phyloP scores from a whole-genome alignment of 257 asterid genomes.

The Perilla frutescens region DNA sequence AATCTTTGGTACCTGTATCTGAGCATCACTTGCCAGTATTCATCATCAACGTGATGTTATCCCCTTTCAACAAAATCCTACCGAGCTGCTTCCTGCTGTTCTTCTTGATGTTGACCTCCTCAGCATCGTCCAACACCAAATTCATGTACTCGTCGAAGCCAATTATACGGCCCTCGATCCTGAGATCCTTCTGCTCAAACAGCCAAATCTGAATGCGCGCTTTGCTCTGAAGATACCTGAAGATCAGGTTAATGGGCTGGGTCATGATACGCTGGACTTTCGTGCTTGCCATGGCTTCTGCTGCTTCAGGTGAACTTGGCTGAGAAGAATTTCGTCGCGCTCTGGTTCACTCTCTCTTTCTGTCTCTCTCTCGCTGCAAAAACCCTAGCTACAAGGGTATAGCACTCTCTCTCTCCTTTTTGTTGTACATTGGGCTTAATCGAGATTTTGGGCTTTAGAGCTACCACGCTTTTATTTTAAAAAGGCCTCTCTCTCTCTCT shows the following conservation, averaged over 20 bases:
- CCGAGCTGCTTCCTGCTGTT: constrained; percentile 59
- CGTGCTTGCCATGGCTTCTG: constrained; percentile 65
- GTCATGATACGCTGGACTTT: constrained; percentile 64
- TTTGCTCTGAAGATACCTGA: constrained; percentile 74
- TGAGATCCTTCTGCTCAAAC: constrained; percentile 71
- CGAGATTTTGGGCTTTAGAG: background rate
- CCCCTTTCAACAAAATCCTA: constrained; percentile 67
- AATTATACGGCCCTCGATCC: constrained; percentile 68
- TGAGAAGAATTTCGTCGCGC: constrained; percentile 26
- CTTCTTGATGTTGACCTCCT: constrained; percentile 61
- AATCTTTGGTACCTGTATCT: constrained; percentile 31
- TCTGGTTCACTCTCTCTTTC: background rate
- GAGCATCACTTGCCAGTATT: constrained; percentile 54
- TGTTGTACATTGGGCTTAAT: background rate
- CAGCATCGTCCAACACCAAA: constrained; percentile 66
- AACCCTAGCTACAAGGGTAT: constrained; percentile 45
- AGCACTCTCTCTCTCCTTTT: constrained; percentile 9
- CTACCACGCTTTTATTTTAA: background rate
- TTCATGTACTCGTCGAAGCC: constrained; percentile 73
- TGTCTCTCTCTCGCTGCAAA: constrained; percentile 21
- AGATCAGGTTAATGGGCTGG: constrained; percentile 65
- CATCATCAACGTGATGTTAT: constrained; percentile 72
- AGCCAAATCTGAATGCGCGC: constrained; percentile 77
- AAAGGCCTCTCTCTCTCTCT: no score
- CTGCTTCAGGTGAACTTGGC: constrained; percentile 27